phyloP scores from a whole-genome alignment of 2,329 filamentous ascomycete genomes.

The Venturia pyrina region DNA sequence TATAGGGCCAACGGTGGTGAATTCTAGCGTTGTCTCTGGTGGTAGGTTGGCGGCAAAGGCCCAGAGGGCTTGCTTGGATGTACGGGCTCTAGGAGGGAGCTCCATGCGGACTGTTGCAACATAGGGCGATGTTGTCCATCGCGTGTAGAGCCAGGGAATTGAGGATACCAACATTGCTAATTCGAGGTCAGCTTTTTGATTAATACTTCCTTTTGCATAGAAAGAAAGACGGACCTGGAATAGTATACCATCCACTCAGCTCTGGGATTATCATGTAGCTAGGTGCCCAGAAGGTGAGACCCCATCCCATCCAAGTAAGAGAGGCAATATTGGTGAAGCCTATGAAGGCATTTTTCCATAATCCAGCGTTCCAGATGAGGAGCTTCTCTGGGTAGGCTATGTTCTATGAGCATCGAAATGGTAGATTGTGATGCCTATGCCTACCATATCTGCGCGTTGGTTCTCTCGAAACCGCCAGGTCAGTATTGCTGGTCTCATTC shows the following conservation, averaged over 20 bases:
- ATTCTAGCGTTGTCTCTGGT: slow-evolving; percentile 26
- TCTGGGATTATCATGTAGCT: background rate
- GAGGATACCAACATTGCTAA: slow-evolving; percentile 50
- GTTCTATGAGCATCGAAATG: background rate
- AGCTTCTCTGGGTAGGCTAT: slow-evolving; percentile 47
- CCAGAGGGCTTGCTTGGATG: slow-evolving; percentile 46
- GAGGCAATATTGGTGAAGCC: slow-evolving; percentile 62
- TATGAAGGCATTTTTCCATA: slow-evolving; percentile 54
- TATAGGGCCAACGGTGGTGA: slow-evolving; percentile 32
- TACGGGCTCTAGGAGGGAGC: slow-evolving; percentile 55
- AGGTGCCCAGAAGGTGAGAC: slow-evolving; percentile 25
- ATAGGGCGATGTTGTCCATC: slow-evolving; percentile 57
- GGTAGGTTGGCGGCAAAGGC: slow-evolving; percentile 42
- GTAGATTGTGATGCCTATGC: background rate
- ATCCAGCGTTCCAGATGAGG: slow-evolving; percentile 68
- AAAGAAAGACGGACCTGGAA: slow-evolving; percentile 1
- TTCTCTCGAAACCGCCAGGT: background rate
- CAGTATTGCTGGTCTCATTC: background rate
- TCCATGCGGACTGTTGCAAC: slow-evolving; percentile 63
- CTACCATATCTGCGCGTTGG: slow-evolving; percentile 3
- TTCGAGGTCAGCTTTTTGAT: slow-evolving; percentile 44
- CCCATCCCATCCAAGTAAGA: slow-evolving; percentile 58
- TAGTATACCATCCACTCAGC: background rate
- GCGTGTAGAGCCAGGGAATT: slow-evolving; percentile 54
- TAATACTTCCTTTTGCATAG: background rate